A percentile compares a stretch with the other conserved stretches of the same genome.
These are phyloP conservation scores for Lobosporangium transversale DNA, from an alignment of 192 early-diverging fungal genomes.

Conservation along the genomic window DNA sequence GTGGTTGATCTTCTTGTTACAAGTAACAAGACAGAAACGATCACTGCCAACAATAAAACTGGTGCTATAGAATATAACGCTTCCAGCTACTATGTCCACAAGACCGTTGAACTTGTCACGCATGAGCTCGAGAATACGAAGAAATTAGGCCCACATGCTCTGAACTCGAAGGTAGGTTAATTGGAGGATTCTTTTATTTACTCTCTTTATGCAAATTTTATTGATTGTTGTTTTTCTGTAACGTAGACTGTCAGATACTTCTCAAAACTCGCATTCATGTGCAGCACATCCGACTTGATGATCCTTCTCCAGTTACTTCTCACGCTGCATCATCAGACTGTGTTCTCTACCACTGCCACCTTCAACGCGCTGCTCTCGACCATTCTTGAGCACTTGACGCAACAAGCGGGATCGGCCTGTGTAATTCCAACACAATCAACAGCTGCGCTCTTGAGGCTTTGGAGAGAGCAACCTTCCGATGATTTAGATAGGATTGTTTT, in stretches of 20 bases:
- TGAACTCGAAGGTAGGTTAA: slow-evolving; percentile 26
- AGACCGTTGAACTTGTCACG: slow-evolving; percentile 30
- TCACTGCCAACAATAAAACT: neutral
- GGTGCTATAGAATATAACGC: neutral
- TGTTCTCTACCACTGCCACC: slow-evolving; percentile 23
- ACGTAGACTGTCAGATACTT: slow-evolving; percentile 31
- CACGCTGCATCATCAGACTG: slow-evolving; percentile 17
- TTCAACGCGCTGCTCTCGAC: slow-evolving; percentile 41
- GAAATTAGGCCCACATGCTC: slow-evolving; percentile 2
- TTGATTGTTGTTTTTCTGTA: neutral
- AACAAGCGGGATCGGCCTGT: slow-evolving; percentile 19
- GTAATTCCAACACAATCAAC: slow-evolving; percentile 30
- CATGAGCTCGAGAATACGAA: slow-evolving; percentile 38
- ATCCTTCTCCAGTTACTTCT: slow-evolving; percentile 34
- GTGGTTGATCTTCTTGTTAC: slow-evolving; percentile 31
- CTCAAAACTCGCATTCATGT: slow-evolving; percentile 34
- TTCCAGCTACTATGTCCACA: slow-evolving; percentile 20
- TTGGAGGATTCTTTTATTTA: neutral
- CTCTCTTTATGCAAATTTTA: neutral
- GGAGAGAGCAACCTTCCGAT: slow-evolving; percentile 43
- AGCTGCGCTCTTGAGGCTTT: slow-evolving; percentile 31
- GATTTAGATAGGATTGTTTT: slow-evolving; percentile 45
- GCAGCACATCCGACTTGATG: slow-evolving; percentile 22
- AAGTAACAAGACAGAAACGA: slow-evolving; percentile 11
- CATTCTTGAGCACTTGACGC: slow-evolving; percentile 27